These are phyloP conservation scores for Phaffia tasmanica DNA, from an alignment of 768 basidiomycete genomes.

Conservation along the genomic window DNA sequence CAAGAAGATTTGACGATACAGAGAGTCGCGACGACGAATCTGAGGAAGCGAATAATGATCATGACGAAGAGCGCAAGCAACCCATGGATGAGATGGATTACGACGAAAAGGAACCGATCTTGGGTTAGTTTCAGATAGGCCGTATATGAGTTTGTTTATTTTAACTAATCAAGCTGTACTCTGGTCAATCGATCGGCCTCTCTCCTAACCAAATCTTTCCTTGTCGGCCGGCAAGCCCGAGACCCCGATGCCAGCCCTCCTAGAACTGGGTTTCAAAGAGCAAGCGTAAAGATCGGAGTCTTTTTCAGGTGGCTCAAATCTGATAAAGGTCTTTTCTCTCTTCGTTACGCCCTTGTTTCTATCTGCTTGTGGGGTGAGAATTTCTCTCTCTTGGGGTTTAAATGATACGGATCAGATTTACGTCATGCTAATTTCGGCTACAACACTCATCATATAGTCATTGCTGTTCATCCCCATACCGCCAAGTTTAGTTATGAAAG, in stretches of 20 bases:
- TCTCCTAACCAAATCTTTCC: not conserved
- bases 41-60: conserved; percentile 1
- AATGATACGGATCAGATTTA: not conserved
- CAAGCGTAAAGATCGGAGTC: conserved; percentile 38
- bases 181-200: not conserved
- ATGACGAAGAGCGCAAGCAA: conserved; percentile 14
- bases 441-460: not conserved
- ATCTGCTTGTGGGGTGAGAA: conserved; percentile 44
- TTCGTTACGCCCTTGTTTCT: conserved; percentile 46
- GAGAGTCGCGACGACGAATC: not conserved
- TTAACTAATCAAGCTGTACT: too few relatives aligned
- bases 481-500: conserved; percentile 40
- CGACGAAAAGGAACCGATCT: conserved; percentile 21
- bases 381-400: conserved; percentile 9
- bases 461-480: conserved; percentile 24
- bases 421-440: not conserved
- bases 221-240: conserved; percentile 30
- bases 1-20: not conserved
- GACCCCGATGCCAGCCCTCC: conserved; percentile 48
- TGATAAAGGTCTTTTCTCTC: conserved; percentile 44
- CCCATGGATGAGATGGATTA: conserved; percentile 17
- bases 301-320: conserved; percentile 42
- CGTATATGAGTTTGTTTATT: not conserved
- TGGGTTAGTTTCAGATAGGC: not conserved
- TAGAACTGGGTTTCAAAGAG: conserved; percentile 41